Conservation (phyloP, 768 basidiomycete genomes). For the Auricularia heimuer region DNA sequence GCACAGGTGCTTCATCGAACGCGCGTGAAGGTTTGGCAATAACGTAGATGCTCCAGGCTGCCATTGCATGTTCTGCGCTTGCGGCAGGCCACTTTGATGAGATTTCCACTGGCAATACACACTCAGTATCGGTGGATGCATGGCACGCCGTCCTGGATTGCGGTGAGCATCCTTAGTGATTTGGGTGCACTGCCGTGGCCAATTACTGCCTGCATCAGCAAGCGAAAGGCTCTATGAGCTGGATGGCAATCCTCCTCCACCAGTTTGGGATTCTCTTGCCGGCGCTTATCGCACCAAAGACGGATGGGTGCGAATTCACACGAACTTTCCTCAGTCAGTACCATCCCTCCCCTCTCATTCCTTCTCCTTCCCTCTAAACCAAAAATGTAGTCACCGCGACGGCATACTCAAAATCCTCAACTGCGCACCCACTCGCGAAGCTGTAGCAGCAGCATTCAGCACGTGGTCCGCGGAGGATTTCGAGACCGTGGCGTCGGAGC, state of each 20-base stretch:
- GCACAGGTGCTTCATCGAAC: slow-evolving; percentile 33
- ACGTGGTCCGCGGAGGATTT: slow-evolving; percentile 36
- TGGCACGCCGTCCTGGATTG: slow-evolving; percentile 48
- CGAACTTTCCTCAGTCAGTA: slow-evolving; percentile 54
- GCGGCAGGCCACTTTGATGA: slow-evolving; percentile 42
- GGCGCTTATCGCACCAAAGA: slow-evolving; percentile 44
- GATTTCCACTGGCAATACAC: slow-evolving; percentile 35
- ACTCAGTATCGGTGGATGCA: slow-evolving; percentile 42
- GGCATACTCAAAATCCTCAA: slow-evolving; percentile 40
- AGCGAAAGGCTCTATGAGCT: slow-evolving; percentile 44
- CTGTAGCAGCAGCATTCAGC: slow-evolving; percentile 29
- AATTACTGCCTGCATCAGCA: slow-evolving; percentile 20
- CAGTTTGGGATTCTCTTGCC: slow-evolving; percentile 39
- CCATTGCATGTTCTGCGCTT: slow-evolving; percentile 42
- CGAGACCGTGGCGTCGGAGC: slow-evolving; percentile 35
- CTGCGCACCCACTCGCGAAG: slow-evolving; percentile 25
- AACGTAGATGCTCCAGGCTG: slow-evolving; percentile 21
- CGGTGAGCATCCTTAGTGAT: slow-evolving; percentile 25
- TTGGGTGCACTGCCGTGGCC: too few species aligned
- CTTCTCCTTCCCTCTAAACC: background rate
- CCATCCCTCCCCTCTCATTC: background rate
- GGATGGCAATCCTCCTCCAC: slow-evolving; percentile 24
- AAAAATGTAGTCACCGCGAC: slow-evolving; percentile 33
- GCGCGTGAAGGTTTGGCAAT: background rate
- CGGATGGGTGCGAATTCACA: slow-evolving; percentile 45